These are phyloP conservation scores for Solanum dulcamara DNA, from an alignment of 257 asterid genomes.

Conservation along the genomic window DNA sequence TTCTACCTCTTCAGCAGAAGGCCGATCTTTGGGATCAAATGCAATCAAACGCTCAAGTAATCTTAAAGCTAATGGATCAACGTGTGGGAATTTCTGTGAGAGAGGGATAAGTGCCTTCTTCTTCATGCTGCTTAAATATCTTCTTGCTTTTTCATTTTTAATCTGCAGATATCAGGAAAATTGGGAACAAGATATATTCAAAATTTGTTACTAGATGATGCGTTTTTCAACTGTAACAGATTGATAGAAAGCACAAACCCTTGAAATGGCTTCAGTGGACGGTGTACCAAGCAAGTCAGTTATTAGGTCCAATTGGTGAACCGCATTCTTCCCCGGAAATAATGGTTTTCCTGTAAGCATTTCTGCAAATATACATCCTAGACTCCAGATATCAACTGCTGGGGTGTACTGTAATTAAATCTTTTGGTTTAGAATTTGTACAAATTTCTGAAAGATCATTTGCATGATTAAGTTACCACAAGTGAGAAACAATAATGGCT, in stretches of 20 bases:
- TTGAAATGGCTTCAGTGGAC: slow-evolving; percentile 64
- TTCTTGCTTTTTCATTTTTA: slow-evolving; percentile 87
- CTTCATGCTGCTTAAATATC: slow-evolving; percentile 80
- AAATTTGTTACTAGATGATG: not conserved
- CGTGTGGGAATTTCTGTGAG: slow-evolving; percentile 59
- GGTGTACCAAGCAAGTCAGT: slow-evolving; percentile 94
- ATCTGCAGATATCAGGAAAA: slow-evolving; percentile 36
- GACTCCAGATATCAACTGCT: slow-evolving; percentile 94
- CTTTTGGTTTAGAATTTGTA: not conserved
- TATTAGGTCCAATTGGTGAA: slow-evolving; percentile 82
- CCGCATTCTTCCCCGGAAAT: slow-evolving; percentile 86
- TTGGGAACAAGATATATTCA: not conserved
- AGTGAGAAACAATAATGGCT: not conserved
- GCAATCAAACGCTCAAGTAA: slow-evolving; percentile 74
- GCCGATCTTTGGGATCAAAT: slow-evolving; percentile 90
- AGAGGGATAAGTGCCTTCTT: slow-evolving; percentile 60
- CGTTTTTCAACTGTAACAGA: not conserved
- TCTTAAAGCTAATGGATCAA: slow-evolving; percentile 84
- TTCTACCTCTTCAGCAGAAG: slow-evolving; percentile 78
- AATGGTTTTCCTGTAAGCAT: slow-evolving; percentile 74
- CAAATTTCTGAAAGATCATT: not conserved
- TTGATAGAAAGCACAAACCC: slow-evolving; percentile 42
- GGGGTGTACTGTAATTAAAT: slow-evolving; percentile 71
- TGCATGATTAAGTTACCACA: not conserved
- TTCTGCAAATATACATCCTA: slow-evolving; percentile 95